These are phyloP conservation scores for Pythium sp. DNA, from an alignment of 352 stramenopile genomes.

Conservation along the genomic window DNA sequence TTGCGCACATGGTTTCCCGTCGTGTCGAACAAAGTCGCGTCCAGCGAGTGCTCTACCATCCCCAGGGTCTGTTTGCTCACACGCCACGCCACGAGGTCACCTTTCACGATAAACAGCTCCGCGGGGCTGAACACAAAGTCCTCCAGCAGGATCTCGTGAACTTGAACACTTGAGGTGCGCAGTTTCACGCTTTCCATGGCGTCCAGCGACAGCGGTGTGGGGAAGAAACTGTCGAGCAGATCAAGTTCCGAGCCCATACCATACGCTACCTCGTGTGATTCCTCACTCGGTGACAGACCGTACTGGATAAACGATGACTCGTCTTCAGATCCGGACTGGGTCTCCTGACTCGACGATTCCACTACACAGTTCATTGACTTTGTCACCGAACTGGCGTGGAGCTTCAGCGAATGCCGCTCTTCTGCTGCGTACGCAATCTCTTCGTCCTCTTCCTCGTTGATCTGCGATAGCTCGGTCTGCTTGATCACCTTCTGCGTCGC, in stretches of 20 bases:
- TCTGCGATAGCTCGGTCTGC: neutral
- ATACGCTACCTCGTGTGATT: neutral
- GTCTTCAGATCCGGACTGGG: slow-evolving; percentile 65
- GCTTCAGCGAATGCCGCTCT: slow-evolving; percentile 42
- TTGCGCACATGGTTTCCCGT: slow-evolving; percentile 1
- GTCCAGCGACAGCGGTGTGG: slow-evolving; percentile 28
- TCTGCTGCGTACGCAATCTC: slow-evolving; percentile 35
- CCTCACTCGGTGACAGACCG: slow-evolving; percentile 12
- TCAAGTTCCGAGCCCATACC: neutral
- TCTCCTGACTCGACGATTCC: slow-evolving; percentile 68
- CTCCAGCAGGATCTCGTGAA: slow-evolving; percentile 38
- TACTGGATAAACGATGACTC: slow-evolving; percentile 38
- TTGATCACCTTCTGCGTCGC: slow-evolving; percentile 1
- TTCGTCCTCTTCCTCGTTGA: slow-evolving; percentile 29
- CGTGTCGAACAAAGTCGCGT: slow-evolving; percentile 22
- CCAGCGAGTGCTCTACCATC: slow-evolving; percentile 44
- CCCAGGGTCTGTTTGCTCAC: slow-evolving; percentile 29
- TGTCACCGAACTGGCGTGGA: slow-evolving; percentile 23
- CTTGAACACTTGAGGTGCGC: slow-evolving; percentile 10
- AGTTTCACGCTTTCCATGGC: neutral
- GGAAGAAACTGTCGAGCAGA: slow-evolving; percentile 21
- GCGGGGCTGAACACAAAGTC: slow-evolving; percentile 34
- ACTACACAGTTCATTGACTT: slow-evolving; percentile 25
- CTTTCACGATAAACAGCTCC: slow-evolving; percentile 24
- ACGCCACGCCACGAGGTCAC: slow-evolving; percentile 39